Conservation (phyloP, 148 eudicot species). For the Talinum fruticosum region DNA sequence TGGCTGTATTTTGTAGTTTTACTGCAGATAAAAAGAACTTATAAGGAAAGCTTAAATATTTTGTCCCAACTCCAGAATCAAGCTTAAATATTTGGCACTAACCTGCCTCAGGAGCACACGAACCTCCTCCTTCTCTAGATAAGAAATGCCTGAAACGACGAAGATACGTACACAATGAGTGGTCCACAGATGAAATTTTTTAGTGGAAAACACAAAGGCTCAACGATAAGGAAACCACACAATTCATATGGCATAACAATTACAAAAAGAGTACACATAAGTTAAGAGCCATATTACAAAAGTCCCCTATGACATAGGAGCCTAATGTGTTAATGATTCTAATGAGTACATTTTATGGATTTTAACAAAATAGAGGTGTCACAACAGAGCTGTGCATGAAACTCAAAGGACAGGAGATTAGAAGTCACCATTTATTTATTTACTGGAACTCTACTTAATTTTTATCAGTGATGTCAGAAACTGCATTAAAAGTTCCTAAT, state of each 20-base stretch:
- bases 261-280: background rate
- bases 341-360: background rate
- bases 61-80: background rate
- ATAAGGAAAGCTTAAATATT: background rate
- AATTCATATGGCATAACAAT: background rate
- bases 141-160: conserved; percentile 55
- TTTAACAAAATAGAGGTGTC: background rate
- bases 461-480: background rate
- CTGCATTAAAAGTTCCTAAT: background rate
- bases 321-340: background rate
- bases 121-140: conserved; percentile 83
- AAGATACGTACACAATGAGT: conserved; percentile 1
- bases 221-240: background rate
- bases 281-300: background rate
- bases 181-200: background rate
- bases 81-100: conserved; percentile 23
- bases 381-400: no score
- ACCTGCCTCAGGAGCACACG: conserved; percentile 76
- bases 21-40: background rate
- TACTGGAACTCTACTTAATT: background rate
- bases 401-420: background rate
- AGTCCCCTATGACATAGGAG: background rate
- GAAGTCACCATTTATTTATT: background rate
- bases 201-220: background rate
- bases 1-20: background rate